Evolutionary conservation across 164 flowering plant species (phyloP).

Genomic region (Sedum album): DNA sequence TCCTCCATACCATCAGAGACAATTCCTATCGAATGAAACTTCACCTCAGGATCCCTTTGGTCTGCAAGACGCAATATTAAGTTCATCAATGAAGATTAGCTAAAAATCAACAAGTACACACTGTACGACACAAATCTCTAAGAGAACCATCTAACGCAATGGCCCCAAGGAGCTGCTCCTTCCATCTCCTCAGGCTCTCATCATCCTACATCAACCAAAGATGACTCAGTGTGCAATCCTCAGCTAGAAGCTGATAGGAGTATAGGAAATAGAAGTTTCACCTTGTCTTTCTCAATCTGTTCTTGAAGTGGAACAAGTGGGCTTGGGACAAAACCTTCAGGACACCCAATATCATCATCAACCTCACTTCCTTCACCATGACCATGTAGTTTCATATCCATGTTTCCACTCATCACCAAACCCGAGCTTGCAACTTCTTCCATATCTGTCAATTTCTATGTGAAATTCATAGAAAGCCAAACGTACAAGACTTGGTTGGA

Average conservation of each 20-base stretch:
- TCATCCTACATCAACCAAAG: constrained; percentile 41
- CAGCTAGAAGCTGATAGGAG: no score
- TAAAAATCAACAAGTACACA: neutral
- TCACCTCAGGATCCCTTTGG: constrained; percentile 68
- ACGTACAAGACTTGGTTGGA: neutral
- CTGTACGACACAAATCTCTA: no score
- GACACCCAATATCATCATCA: constrained; percentile 21
- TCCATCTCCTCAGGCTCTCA: constrained; percentile 86
- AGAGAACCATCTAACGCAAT: constrained; percentile 46
- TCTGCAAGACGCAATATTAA: constrained; percentile 21
- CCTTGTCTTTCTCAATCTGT: constrained; percentile 55
- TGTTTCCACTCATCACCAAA: neutral
- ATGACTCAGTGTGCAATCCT: neutral
- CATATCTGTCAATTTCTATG: neutral
- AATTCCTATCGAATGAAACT: constrained; percentile 58
- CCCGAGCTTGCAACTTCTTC: neutral
- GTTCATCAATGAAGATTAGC: neutral
- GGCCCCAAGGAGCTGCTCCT: constrained; percentile 71
- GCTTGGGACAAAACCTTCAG: constrained; percentile 36
- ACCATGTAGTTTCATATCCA: constrained; percentile 13
- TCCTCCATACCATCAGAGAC: constrained; percentile 44
- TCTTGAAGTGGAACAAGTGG: constrained; percentile 47
- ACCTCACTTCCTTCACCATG: constrained; percentile 21
- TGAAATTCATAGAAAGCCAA: neutral
- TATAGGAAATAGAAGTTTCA: no score